Base-by-base conservation (phyloP, 1,284 basidiomycete species). In the Moniliophthora roreri region DNA sequence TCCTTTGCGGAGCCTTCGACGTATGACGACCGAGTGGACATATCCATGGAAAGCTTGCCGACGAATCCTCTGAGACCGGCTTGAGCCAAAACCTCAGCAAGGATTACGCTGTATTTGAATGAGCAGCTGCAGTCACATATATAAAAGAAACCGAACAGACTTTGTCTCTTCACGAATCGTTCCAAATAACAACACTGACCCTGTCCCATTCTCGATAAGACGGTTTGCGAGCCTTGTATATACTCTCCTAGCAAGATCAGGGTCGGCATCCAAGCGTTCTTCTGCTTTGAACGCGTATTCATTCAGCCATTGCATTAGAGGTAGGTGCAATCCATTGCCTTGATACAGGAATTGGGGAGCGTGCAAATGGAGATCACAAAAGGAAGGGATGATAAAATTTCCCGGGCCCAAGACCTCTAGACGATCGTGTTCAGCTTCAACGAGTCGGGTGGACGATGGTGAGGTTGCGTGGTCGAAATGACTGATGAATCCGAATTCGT, bases 11-110 rank as follows among this genome's bases (percentile, higher is more conserved):
- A 82, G 0, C 74, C 39, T 63, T 94, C 92, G 40, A 80, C 73
- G 66, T 94, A 94, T 0, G 84, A 79, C 0, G 82, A 76, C 0
- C 84, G 76, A n/a, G 83, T 79, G 6, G 86, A 89, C 32, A 82
- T 82, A 65, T 93, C 90, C 91, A 93, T 93, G 0, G 89, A 91
- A 11, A 94, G 73, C 64, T 94, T 94, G 20, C 92, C 91, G 13
- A 94, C 79, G 60, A 89, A 90, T 0, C 82, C 89, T 36, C 92
- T 75, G 16, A 94, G 62, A 1, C 92, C 91, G n/a, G 80, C 79
- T 0, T 70, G 62, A 56, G 84, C 83, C 80, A 93, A 91, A 6
- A 75, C 78, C 32, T 81, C 71, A 1, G 90, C 90, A 0, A 94
- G 81, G 20, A 93, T 83, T 9, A 93, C 60, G 64, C 90, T 93